Percentiles rank a stretch among this genome's conserved stretches.
Conservation (phyloP, 2,329 filamentous ascomycete species). For the Ceratocystis papillata region DNA sequence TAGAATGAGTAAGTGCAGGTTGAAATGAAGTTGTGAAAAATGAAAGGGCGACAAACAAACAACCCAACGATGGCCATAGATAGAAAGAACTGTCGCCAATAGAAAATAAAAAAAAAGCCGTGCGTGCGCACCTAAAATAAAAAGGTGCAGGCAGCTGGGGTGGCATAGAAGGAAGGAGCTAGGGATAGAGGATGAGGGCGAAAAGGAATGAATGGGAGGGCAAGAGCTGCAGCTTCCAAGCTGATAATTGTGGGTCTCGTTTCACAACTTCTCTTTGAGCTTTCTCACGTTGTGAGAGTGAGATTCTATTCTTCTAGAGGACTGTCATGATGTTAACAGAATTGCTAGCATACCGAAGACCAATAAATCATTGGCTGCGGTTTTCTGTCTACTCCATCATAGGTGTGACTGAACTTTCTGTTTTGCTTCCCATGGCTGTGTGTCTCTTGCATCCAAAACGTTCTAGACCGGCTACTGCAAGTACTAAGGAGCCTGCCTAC, state of each 20-base stretch:
- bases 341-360: neutral
- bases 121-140: neutral
- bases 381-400: neutral
- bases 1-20: neutral
- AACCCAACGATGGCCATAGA: neutral
- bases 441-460: neutral
- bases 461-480: neutral
- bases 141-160: slow-evolving; percentile 3
- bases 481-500: no score
- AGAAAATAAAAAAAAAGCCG: neutral
- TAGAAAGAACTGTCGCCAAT: neutral
- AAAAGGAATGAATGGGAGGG: slow-evolving; percentile 11
- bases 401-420: neutral
- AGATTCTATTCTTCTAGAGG: neutral
- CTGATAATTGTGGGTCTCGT: slow-evolving; percentile 4
- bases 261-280: slow-evolving; percentile 13
- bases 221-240: slow-evolving; percentile 13
- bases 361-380: neutral
- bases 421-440: neutral
- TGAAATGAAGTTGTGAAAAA: slow-evolving; percentile 9
- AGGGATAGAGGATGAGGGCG: slow-evolving; percentile 9
- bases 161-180: slow-evolving; percentile 13
- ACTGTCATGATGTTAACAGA: neutral
- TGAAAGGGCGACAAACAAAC: slow-evolving; percentile 2
- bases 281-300: neutral